These are phyloP conservation scores for Coriaria nepalensis DNA, from an alignment of 306 rosid species.

Conservation along the genomic window DNA sequence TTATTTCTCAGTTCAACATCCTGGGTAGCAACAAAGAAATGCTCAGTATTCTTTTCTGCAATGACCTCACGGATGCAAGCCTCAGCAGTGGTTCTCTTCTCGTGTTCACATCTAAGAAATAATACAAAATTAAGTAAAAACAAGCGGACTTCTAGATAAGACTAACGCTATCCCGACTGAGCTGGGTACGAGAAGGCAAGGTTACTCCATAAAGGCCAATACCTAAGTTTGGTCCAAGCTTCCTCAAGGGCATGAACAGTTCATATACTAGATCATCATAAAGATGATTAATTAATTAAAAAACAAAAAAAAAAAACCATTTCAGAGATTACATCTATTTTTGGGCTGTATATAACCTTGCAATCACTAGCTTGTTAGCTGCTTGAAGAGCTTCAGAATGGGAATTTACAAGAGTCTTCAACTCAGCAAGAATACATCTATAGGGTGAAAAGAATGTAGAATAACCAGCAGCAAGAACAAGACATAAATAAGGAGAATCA, in stretches of 20 bases:
- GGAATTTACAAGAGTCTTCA: constrained; percentile 48
- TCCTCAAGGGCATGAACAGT: background rate
- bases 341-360: constrained; percentile 27
- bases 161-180: background rate
- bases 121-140: constrained; percentile 11
- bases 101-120: constrained; percentile 59
- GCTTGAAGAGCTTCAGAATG: constrained; percentile 45
- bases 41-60: constrained; percentile 58
- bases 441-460: constrained; percentile 1
- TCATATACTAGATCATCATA: constrained; percentile 1
- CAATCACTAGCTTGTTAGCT: constrained; percentile 37
- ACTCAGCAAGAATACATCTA: constrained; percentile 59
- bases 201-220: no score
- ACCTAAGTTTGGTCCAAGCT: no score
- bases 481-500: background rate
- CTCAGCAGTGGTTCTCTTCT: constrained; percentile 30
- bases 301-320: background rate
- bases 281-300: background rate
- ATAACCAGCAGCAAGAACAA: background rate
- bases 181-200: no score
- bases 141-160: constrained; percentile 1
- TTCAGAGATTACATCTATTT: background rate
- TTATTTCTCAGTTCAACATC: constrained; percentile 42
- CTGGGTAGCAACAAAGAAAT: constrained; percentile 76
- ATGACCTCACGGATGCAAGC: constrained; percentile 53